Percentiles rank a stretch among this genome's conserved stretches.
Evolutionary conservation across 2,329 filamentous ascomycete genomes (phyloP).

Genomic region (Dactylellina sp.): DNA sequence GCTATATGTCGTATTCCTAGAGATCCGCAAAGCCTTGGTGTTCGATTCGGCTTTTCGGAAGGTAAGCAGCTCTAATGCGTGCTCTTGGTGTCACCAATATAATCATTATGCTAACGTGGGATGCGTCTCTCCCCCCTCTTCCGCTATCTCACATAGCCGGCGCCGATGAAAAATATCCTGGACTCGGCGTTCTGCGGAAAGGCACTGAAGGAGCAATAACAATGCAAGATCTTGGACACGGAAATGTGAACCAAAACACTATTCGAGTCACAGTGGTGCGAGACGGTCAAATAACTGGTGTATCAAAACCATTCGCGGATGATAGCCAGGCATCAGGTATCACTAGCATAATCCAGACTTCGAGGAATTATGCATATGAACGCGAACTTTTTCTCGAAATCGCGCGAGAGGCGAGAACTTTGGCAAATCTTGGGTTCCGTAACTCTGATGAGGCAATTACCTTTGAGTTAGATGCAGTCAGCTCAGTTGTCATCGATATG

Average conservation of each 20-base stretch:
- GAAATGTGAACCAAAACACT: conserved; percentile 65
- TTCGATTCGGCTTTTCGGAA: conserved; percentile 90
- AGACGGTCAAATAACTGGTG: conserved; percentile 71
- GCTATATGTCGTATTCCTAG: conserved; percentile 81
- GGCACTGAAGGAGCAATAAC: conserved; percentile 79
- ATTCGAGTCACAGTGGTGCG: conserved; percentile 76
- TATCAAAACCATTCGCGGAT: conserved; percentile 69
- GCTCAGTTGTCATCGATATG: conserved; percentile 59
- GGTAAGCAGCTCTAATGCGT: conserved; percentile 64
- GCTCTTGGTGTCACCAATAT: neutral
- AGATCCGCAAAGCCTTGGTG: conserved; percentile 79
- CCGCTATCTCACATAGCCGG: conserved; percentile 65
- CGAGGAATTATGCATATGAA: conserved; percentile 81
- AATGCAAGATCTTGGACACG: conserved; percentile 74
- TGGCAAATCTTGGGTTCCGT: conserved; percentile 77
- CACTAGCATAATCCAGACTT: conserved; percentile 77
- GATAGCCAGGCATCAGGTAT: conserved; percentile 68
- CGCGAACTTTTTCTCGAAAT: conserved; percentile 93
- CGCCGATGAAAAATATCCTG: conserved; percentile 73
- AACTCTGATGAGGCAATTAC: conserved; percentile 71
- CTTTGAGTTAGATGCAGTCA: conserved; percentile 57
- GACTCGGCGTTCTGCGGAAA: conserved; percentile 82
- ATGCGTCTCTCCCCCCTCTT: too few species aligned
- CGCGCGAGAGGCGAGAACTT: conserved; percentile 79
- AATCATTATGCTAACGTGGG: conserved; percentile 50